A percentile compares a stretch with the other conserved stretches of the same genome.
These are phyloP conservation scores for Fusarium vanettenii DNA, from an alignment of 2,329 filamentous ascomycete species.

Conservation along the genomic window DNA sequence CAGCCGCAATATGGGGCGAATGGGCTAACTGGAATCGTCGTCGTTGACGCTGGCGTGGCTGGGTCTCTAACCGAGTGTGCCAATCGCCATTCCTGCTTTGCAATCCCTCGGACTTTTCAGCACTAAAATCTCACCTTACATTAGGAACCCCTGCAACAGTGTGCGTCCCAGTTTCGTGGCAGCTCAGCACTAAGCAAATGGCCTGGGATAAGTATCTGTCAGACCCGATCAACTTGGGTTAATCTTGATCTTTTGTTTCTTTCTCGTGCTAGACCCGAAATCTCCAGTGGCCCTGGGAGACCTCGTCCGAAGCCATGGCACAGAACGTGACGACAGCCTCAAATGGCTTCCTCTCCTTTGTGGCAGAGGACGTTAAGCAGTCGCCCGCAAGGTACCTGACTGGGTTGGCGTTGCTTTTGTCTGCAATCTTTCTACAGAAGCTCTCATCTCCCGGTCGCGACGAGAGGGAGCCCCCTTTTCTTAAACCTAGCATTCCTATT, in stretches of 20 bases:
- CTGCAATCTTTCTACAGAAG: not conserved
- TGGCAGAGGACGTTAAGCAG: constrained; percentile 9
- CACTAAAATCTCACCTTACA: constrained; percentile 2
- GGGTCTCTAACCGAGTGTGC: not conserved
- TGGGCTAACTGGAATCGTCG: not conserved
- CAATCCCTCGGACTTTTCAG: not conserved
- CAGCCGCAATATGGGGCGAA: not conserved
- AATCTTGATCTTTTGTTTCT: not conserved
- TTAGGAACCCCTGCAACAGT: not conserved
- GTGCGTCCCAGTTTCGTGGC: not conserved
- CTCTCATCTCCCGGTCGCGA: constrained; percentile 16
- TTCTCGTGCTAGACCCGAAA: not conserved
- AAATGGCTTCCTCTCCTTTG: constrained; percentile 6
- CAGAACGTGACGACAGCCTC: not conserved
- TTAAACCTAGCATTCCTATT: constrained; percentile 18
- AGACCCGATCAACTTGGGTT: not conserved
- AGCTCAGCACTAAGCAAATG: not conserved
- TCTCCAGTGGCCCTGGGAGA: not conserved
- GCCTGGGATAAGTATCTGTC: not conserved
- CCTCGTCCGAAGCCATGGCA: not conserved
- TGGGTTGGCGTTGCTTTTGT: not conserved
- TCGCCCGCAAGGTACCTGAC: constrained; percentile 18
- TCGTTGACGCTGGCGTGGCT: not conserved
- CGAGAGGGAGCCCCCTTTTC: constrained; percentile 16
- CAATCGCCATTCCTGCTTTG: not conserved